phyloP scores from a whole-genome alignment of 371 early-diverging fungal genomes.

The Mortierella sp. region DNA sequence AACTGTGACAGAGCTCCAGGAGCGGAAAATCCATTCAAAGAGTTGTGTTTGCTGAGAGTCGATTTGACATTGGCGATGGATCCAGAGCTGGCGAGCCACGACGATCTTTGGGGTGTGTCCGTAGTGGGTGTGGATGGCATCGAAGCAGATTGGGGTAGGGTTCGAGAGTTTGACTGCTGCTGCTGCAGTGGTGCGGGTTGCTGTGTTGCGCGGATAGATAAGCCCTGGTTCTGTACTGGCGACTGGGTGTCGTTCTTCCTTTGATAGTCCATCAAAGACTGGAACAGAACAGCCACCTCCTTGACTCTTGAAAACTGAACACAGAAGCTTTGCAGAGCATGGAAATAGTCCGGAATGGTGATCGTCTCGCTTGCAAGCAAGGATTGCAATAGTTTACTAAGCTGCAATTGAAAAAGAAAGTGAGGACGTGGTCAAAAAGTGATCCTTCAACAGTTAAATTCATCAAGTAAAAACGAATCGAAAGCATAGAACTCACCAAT shows the following conservation, averaged over 20 bases:
- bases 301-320: slow-evolving; percentile 65
- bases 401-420: slow-evolving; percentile 53
- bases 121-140: slow-evolving; percentile 30
- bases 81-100: slow-evolving; percentile 52
- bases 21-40: slow-evolving; percentile 42
- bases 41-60: slow-evolving; percentile 29
- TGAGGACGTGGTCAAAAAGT: background rate
- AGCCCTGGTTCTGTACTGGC: slow-evolving; percentile 15
- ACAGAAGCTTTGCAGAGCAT: slow-evolving; percentile 78
- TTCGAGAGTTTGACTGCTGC: slow-evolving; percentile 9
- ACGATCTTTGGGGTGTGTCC: slow-evolving; percentile 24
- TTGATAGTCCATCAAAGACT: slow-evolving; percentile 54
- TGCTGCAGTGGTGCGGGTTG: slow-evolving; percentile 3
- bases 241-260: slow-evolving; percentile 37
- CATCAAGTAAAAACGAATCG: background rate
- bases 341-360: slow-evolving; percentile 64
- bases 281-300: slow-evolving; percentile 63
- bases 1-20: slow-evolving; percentile 53
- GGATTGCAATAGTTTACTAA: slow-evolving; percentile 77
- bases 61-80: slow-evolving; percentile 48
- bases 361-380: slow-evolving; percentile 66
- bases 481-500: slow-evolving; percentile 59
- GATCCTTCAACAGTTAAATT: background rate
- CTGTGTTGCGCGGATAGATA: slow-evolving; percentile 8
- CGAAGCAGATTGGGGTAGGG: slow-evolving; percentile 19